These are phyloP conservation scores for Fusarium odoratissimum DNA, from an alignment of 2,329 filamentous ascomycete species.

Conservation along the genomic window DNA sequence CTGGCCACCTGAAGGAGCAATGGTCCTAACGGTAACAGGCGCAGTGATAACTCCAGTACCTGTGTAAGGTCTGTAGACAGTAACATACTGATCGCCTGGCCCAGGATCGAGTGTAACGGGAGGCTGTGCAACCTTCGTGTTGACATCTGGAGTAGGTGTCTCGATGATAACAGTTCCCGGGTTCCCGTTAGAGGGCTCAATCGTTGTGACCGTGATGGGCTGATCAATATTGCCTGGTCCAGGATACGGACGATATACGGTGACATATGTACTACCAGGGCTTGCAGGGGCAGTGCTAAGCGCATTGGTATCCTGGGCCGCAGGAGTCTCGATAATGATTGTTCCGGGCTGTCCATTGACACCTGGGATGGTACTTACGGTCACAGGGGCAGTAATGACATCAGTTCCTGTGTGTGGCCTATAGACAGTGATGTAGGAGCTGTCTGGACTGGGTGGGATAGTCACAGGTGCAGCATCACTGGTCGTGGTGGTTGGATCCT, in stretches of 20 bases:
- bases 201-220: conserved; percentile 27
- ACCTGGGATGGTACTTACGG: conserved; percentile 19
- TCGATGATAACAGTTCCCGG: conserved; percentile 29
- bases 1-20: conserved; percentile 6
- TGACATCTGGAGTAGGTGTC: conserved; percentile 14
- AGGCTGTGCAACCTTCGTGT: conserved; percentile 17
- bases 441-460: conserved; percentile 14
- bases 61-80: conserved; percentile 25
- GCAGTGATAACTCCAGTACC: conserved; percentile 17
- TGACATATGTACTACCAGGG: conserved; percentile 11
- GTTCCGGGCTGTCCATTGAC: conserved; percentile 24
- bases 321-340: conserved; percentile 23
- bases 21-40: conserved; percentile 20
- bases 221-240: conserved; percentile 19
- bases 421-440: conserved; percentile 28
- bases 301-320: neutral
- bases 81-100: conserved; percentile 14
- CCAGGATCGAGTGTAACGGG: conserved; percentile 23
- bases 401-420: conserved; percentile 19
- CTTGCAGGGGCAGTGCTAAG: neutral
- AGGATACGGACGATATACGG: conserved; percentile 23
- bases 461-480: conserved; percentile 4
- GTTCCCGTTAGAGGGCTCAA: conserved; percentile 13
- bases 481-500: neutral
- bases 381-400: conserved; percentile 23